phyloP scores from a whole-genome alignment of 164 flowering plant genomes.

The Sedum album region DNA sequence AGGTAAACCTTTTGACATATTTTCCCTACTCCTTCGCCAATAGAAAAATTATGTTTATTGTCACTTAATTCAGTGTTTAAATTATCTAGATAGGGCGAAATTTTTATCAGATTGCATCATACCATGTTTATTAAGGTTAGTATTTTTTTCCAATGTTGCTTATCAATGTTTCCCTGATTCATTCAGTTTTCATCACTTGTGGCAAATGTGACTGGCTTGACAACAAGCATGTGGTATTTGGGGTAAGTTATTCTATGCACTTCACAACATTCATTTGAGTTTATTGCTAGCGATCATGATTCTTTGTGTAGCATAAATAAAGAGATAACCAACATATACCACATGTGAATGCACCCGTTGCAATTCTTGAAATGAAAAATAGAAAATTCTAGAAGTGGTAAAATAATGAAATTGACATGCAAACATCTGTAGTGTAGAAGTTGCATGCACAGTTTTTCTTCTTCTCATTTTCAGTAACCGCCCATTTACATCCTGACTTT shows the following conservation, averaged over 20 bases:
- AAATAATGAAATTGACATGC: too few species aligned
- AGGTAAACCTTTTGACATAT: slow-evolving; percentile 47
- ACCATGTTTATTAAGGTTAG: not conserved
- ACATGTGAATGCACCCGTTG: too few species aligned
- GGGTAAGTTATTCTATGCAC: slow-evolving; percentile 62
- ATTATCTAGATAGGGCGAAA: not conserved
- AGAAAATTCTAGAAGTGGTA: too few species aligned
- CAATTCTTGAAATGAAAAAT: too few species aligned
- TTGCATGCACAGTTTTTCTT: too few species aligned
- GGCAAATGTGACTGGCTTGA: slow-evolving; percentile 95
- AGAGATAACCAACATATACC: too few species aligned
- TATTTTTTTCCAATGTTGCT: not conserved
- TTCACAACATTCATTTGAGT: not conserved
- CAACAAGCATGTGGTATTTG: slow-evolving; percentile 96
- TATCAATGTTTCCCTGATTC: not conserved
- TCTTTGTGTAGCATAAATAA: too few species aligned
- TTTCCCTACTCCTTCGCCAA: slow-evolving; percentile 8
- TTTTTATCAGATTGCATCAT: not conserved
- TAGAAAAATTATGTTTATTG: not conserved
- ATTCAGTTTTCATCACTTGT: slow-evolving; percentile 39
- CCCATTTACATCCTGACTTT: not conserved
- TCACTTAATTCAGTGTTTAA: not conserved
- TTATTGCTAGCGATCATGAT: not conserved
- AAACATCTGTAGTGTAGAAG: too few species aligned
- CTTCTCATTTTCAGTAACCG: too few species aligned